These are phyloP conservation scores for Pythium periplocum DNA, from an alignment of 352 stramenopile species.

Conservation along the genomic window DNA sequence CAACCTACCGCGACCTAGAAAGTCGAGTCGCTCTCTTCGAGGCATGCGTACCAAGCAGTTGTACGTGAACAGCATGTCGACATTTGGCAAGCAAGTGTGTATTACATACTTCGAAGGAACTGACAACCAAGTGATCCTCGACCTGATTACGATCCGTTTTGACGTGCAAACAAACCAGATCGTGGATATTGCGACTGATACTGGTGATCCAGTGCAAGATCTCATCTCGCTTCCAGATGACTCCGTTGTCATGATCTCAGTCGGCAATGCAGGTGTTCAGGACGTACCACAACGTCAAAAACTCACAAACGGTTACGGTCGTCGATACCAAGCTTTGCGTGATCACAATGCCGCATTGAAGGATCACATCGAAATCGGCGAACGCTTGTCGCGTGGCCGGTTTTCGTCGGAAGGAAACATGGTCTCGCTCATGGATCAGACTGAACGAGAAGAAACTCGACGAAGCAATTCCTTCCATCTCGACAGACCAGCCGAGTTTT, in stretches of 20 bases:
- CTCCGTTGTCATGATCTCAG: conserved; percentile 63
- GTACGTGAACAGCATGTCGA: conserved; percentile 75
- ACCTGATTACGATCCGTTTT: conserved; percentile 77
- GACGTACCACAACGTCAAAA: conserved; percentile 27
- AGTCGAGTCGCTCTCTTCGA: conserved; percentile 36
- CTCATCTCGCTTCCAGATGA: conserved; percentile 50
- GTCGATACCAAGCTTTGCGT: conserved; percentile 16
- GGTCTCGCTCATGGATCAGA: conserved; percentile 27
- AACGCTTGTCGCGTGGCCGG: conserved; percentile 30
- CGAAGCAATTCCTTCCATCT: conserved; percentile 51
- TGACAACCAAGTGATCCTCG: conserved; percentile 60
- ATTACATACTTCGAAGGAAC: conserved; percentile 82
- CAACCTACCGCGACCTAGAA: conserved; percentile 66
- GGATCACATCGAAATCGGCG: conserved; percentile 7
- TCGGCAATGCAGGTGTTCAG: conserved; percentile 73
- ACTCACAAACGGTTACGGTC: conserved; percentile 17
- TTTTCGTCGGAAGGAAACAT: conserved; percentile 53
- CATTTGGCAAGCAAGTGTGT: conserved; percentile 69
- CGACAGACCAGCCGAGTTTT: conserved; percentile 24
- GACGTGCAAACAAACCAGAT: conserved; percentile 71
- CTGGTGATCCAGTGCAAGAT: conserved; percentile 57
- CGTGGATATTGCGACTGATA: conserved; percentile 69
- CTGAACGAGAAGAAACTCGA: conserved; percentile 19
- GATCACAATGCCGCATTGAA: conserved; percentile 11
- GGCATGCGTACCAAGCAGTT: conserved; percentile 53